Conservation (phyloP, 2,329 filamentous ascomycete genomes). For the Neofusicoccum cordaticola region DNA sequence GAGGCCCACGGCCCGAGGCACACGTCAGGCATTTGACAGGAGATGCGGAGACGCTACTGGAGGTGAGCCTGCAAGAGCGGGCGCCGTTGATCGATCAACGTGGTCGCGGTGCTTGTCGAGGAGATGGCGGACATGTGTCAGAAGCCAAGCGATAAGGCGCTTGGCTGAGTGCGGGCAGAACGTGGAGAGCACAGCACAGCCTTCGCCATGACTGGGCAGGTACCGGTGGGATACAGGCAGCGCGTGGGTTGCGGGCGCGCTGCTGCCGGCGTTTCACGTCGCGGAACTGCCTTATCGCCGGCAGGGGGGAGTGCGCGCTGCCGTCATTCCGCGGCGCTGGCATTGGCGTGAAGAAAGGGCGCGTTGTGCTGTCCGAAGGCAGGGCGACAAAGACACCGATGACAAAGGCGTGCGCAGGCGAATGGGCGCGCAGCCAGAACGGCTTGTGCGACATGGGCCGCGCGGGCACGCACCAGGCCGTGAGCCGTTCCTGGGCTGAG, state of each 20-base stretch:
- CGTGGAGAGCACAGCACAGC: neutral
- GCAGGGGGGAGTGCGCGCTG: neutral
- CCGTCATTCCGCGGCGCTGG: neutral
- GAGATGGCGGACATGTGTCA: conserved; percentile 12
- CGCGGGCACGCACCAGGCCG: neutral
- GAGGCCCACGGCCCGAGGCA: neutral
- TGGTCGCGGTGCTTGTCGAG: conserved; percentile 1
- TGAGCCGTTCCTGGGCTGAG: conserved; percentile 1
- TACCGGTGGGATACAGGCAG: neutral
- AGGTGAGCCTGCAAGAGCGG: neutral
- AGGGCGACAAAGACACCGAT: neutral
- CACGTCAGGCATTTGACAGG: neutral
- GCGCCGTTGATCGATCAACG: conserved; percentile 3
- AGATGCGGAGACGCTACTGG: neutral
- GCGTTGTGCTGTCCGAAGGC: neutral
- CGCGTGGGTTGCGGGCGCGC: neutral
- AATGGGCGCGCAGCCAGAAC: neutral
- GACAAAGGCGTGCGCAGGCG: neutral
- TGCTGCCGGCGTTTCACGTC: neutral
- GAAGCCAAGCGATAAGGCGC: conserved; percentile 5
- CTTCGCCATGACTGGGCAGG: neutral
- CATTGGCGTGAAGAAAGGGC: neutral
- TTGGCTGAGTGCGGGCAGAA: neutral
- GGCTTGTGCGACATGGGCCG: neutral
- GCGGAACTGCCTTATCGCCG: neutral